Base-by-base conservation (phyloP, 2,329 filamentous ascomycete genomes). In the Coniochaeta sp. region DNA sequence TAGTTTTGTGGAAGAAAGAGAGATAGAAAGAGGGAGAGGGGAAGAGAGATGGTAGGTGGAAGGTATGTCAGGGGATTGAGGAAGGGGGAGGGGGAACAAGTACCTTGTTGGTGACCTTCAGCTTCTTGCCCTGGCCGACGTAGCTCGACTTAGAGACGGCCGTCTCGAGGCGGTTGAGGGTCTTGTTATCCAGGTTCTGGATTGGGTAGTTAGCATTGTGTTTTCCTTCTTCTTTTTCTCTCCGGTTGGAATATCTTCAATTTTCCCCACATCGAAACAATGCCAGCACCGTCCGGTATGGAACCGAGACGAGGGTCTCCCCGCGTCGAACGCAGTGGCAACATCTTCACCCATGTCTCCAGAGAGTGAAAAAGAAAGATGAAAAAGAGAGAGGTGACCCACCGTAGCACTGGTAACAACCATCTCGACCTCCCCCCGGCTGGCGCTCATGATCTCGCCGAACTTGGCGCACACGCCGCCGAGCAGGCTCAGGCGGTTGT, bases 401-500 rank as follows among this genome's bases (percentile, higher is more conserved):
- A 96, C 91, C 82, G 89, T 83, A 75, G 95, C 95, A 76, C 89
- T 95, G 70, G 90, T 96, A 70, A 99, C 89, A 65, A 83, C 86
- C 78, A 98, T 81, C 83, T 99, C 95, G 69, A 98, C 82, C 88
- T 99, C 95, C 66, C 95, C 95, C 68, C 87, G 88, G 68, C 91
- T 82, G 66, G 95, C 95, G 71, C 91, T 86, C 83, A 98, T 96
- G 71, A 99, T 80, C 73, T 88, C 83, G 67, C 74, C 82, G 72
- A 97, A 99, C 85, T 98, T 97, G 73, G 89, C 85, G 74, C 86
- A 88, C 65, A 98, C 89, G 69, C 88, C 87, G 76, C 88, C 83
- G 64, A 99, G 84, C 64, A 95, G 81, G 65, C 88, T 87, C 68
- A 99, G 83, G 68, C 95, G 87, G 87, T 99, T 99, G 87, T 99